phyloP scores from a whole-genome alignment of 495 filamentous ascomycete genomes.

The Penicillium odoratum region DNA sequence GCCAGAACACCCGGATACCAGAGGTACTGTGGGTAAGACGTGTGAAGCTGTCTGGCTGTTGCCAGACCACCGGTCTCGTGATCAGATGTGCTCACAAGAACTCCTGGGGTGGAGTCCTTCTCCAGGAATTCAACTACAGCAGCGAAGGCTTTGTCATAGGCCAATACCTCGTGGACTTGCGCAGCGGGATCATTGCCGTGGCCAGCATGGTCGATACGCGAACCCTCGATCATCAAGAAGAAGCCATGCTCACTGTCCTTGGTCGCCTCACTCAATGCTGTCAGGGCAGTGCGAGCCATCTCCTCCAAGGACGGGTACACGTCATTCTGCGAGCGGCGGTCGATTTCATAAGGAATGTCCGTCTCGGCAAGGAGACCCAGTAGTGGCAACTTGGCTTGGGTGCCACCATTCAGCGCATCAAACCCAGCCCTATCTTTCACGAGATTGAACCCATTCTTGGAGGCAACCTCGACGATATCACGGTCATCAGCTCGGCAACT shows the following conservation, averaged over 20 bases:
- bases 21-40: constrained; percentile 70
- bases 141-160: constrained; percentile 84
- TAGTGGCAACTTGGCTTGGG: constrained; percentile 72
- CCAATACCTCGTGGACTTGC: constrained; percentile 91
- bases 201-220: constrained; percentile 92
- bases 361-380: constrained; percentile 80
- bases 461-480: constrained; percentile 66
- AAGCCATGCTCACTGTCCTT: constrained; percentile 86
- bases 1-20: constrained; percentile 84
- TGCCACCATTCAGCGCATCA: constrained; percentile 70
- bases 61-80: constrained; percentile 93
- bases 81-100: constrained; percentile 86
- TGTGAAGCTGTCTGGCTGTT: constrained; percentile 70
- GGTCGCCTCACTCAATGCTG: constrained; percentile 78
- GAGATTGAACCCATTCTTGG: constrained; percentile 78
- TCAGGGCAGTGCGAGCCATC: constrained; percentile 83
- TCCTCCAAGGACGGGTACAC: constrained; percentile 87
- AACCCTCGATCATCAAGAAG: constrained; percentile 98
- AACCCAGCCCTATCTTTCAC: constrained; percentile 72
- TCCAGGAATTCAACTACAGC: constrained; percentile 83
- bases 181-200: constrained; percentile 94
- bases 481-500: constrained; percentile 77
- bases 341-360: constrained; percentile 92
- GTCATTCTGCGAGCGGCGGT: constrained; percentile 73
- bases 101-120: constrained; percentile 66